phyloP scores from a whole-genome alignment of 108 stramenopile species.

The Pseudonitzschia delicatissima region DNA sequence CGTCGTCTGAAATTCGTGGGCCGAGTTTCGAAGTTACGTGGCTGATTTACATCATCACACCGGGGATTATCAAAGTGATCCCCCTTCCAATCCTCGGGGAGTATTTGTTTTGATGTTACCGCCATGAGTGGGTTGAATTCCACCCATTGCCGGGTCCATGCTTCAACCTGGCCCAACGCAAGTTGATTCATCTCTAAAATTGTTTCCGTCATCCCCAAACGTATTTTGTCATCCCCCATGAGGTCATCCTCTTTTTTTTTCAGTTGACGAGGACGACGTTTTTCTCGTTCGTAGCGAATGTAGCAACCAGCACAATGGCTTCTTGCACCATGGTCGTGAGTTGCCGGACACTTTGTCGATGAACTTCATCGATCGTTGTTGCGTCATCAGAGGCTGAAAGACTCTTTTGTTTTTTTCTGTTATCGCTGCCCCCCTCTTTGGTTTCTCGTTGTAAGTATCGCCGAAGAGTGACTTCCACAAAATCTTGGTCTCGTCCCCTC shows the following conservation, averaged over 20 bases:
- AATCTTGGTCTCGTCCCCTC: background rate
- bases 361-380: background rate
- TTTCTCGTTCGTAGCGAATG: background rate
- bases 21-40: too few species aligned
- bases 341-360: background rate
- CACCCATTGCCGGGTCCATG: slow-evolving; percentile 11
- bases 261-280: too few species aligned
- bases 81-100: background rate
- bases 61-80: background rate
- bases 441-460: slow-evolving; percentile 7
- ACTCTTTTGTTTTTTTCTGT: too few species aligned
- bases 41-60: background rate
- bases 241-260: background rate
- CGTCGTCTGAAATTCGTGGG: slow-evolving; percentile 8
- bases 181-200: slow-evolving; percentile 9
- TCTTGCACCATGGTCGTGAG: slow-evolving; percentile 6
- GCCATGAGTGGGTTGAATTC: slow-evolving; percentile 7
- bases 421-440: too few species aligned
- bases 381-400: too few species aligned
- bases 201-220: background rate
- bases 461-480: background rate
- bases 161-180: background rate
- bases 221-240: background rate
- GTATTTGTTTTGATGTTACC: too few species aligned
- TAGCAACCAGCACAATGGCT: background rate